These are phyloP conservation scores for Trematosphaeria pertusa DNA, from an alignment of 2,329 filamentous ascomycete species.

Conservation along the genomic window DNA sequence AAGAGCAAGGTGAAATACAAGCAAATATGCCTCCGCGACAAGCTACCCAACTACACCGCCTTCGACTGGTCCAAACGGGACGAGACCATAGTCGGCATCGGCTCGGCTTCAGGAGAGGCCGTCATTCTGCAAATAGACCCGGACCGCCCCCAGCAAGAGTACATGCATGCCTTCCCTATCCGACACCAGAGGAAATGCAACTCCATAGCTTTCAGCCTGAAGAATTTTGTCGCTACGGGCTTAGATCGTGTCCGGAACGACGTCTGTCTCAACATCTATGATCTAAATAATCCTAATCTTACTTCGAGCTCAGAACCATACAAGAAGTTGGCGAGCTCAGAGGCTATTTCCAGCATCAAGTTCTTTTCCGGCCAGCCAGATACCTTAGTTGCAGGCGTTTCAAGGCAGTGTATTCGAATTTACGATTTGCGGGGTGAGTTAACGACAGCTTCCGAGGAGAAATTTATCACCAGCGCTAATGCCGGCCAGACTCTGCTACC, in stretches of 20 bases:
- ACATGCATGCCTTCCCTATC: constrained; percentile 70
- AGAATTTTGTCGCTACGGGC: constrained; percentile 75
- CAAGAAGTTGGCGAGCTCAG: constrained; percentile 65
- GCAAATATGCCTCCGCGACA: constrained; percentile 60
- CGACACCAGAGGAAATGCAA: constrained; percentile 81
- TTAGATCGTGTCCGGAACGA: constrained; percentile 83
- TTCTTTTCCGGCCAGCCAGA: constrained; percentile 82
- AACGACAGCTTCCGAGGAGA: constrained; percentile 36
- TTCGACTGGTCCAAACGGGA: constrained; percentile 70
- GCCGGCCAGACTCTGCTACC: constrained; percentile 45
- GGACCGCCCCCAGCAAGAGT: constrained; percentile 51
- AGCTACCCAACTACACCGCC: constrained; percentile 67
- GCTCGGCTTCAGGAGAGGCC: constrained; percentile 76
- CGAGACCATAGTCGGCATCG: constrained; percentile 74
- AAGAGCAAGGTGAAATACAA: constrained; percentile 58
- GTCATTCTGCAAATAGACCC: constrained; percentile 77
- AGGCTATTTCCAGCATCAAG: constrained; percentile 81
- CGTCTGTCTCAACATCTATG: constrained; percentile 82
- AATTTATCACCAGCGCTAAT: constrained; percentile 18
- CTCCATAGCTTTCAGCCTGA: constrained; percentile 79
- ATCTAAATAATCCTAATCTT: constrained; percentile 67
- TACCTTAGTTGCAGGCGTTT: constrained; percentile 77
- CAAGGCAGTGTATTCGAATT: constrained; percentile 75
- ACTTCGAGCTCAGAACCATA: constrained; percentile 59
- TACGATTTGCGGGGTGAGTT: constrained; percentile 77